Base-by-base conservation (phyloP, 306 rosid genomes). In the Heteromeles arbutifolia region DNA sequence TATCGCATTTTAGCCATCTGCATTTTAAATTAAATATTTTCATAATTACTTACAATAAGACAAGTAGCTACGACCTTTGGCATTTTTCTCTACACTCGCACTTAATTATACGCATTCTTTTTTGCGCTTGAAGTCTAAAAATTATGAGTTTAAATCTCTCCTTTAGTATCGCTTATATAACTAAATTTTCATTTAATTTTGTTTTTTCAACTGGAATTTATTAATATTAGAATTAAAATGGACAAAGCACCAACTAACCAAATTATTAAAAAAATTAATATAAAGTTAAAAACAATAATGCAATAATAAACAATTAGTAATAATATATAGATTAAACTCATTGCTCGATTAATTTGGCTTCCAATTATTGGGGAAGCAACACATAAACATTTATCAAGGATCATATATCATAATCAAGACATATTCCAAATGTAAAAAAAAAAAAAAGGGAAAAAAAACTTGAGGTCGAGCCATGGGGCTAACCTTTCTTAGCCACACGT, bases 401-500 rank as follows among this genome's bases (percentile, higher is more conserved):
- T 29, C 76, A 69, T 65, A 82, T 69, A 65, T 45, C n/a, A 80
- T 76, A 61, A 65, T 64, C 41, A 65, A 61, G 58, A 70, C 69
- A 77, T 58, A 37, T 64, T 67, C 63, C 31, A 24, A 68, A 81
- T 66, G 62, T 69, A 13, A 81, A 41, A 29, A 29, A 0, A 32
- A 32, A 5, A 31, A 18, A 79, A 41, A 31, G 28, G n/a, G 24
- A 76, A 57, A 19, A 24, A 7, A 24, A 19, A 80, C 77, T 70
- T 29, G 59, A 5, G 62, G 34, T 57, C 56, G 59, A 77, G 72
- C 77, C 78, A 65, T 21, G 69, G 67, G 70, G 89, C 92, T 73
- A 82, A 81, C 61, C 45, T 86, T 87, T 88, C 84, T 86, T 85
- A 84, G 88, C 93, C 76, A 1, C 32, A 44, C 69, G 80, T 73